Percentiles rank a stretch among this genome's conserved stretches.
Evolutionary conservation across 2,329 filamentous ascomycete genomes (phyloP).

Genomic region (Bipolaris zeicola): DNA sequence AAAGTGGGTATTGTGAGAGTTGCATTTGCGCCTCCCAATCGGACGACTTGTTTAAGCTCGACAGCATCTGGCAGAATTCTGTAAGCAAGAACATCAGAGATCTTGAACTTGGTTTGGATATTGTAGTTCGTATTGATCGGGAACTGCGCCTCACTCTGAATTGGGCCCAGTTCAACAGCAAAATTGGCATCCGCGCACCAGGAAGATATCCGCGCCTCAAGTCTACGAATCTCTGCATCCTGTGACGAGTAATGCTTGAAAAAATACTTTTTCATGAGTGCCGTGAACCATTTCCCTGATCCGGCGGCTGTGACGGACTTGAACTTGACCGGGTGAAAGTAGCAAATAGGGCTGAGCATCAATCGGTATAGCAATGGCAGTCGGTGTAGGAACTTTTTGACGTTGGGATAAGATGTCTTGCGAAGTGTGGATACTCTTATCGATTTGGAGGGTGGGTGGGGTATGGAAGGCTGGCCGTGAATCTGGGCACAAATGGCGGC

Average conservation of each 20-base stretch:
- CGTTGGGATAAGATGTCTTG: slow-evolving; percentile 49
- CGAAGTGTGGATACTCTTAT: slow-evolving; percentile 58
- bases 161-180: slow-evolving; percentile 54
- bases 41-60: slow-evolving; percentile 56
- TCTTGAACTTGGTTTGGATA: slow-evolving; percentile 54
- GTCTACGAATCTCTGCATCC: slow-evolving; percentile 52
- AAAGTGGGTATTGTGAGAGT: slow-evolving; percentile 56
- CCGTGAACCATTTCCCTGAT: slow-evolving; percentile 58
- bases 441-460: slow-evolving; percentile 57
- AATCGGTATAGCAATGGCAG: slow-evolving; percentile 57
- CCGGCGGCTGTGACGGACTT: slow-evolving; percentile 57
- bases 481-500: slow-evolving; percentile 58
- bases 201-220: slow-evolving; percentile 54
- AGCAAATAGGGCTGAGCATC: slow-evolving; percentile 56
- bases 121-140: slow-evolving; percentile 57
- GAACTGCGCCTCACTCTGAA: slow-evolving; percentile 55
- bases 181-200: slow-evolving; percentile 62
- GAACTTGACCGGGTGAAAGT: slow-evolving; percentile 60
- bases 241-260: slow-evolving; percentile 57
- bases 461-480: slow-evolving; percentile 55
- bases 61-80: slow-evolving; percentile 52
- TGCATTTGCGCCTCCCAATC: slow-evolving; percentile 58
- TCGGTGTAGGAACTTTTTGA: slow-evolving; percentile 55
- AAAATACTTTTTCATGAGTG: slow-evolving; percentile 54
- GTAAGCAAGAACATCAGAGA: slow-evolving; percentile 58